Evolutionary conservation across 2,329 filamentous ascomycete species (phyloP).

Genomic region (Aotearoamyces nothofagi): DNA sequence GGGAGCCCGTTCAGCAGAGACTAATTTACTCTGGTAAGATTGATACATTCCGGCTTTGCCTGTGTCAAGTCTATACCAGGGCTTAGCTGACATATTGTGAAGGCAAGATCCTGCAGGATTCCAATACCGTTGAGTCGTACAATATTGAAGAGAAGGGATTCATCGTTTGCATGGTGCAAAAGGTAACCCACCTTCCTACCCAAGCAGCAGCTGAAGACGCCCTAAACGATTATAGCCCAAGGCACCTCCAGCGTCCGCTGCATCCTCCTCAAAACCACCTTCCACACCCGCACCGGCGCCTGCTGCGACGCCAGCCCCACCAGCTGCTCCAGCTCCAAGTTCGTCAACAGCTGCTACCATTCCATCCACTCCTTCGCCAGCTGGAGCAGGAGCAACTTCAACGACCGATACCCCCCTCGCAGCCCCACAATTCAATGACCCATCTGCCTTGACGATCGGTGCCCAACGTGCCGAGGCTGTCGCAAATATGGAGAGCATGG

Average conservation of each 20-base stretch:
- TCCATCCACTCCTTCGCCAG: constrained; percentile 30
- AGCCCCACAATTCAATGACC: constrained; percentile 46
- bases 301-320: constrained; percentile 38
- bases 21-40: constrained; percentile 89
- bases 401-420: constrained; percentile 26
- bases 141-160: constrained; percentile 99
- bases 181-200: no score
- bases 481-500: constrained; percentile 93
- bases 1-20: constrained; percentile 82
- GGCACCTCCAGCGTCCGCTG: constrained; percentile 30
- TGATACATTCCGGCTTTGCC: neutral
- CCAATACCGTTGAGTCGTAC: constrained; percentile 89
- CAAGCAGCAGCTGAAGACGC: no score
- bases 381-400: constrained; percentile 31
- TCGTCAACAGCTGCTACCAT: constrained; percentile 31
- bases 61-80: constrained; percentile 2
- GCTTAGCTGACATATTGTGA: constrained; percentile 13
- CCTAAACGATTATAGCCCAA: constrained; percentile 46
- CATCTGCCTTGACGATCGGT: constrained; percentile 76
- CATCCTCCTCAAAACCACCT: constrained; percentile 39
- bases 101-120: constrained; percentile 99
- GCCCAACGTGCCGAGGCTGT: constrained; percentile 69
- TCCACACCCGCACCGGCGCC: constrained; percentile 48
- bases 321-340: constrained; percentile 45
- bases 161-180: constrained; percentile 95